Percentiles rank a stretch among this genome's conserved stretches.
These are phyloP conservation scores for Apiospora saccharicola DNA, from an alignment of 2,329 filamentous ascomycete species.

Conservation along the genomic window DNA sequence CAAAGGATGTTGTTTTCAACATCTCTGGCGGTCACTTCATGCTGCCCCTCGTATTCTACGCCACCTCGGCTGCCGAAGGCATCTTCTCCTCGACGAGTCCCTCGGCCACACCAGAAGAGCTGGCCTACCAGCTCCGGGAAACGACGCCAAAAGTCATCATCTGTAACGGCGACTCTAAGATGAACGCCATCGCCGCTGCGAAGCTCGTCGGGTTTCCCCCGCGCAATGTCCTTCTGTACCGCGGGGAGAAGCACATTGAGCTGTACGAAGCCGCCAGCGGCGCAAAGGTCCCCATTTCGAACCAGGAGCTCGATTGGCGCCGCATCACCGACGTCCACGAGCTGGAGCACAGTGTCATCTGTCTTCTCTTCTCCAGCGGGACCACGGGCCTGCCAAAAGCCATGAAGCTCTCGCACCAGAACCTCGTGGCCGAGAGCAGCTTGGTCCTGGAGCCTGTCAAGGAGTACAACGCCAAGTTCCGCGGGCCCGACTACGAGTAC, in stretches of 20 bases:
- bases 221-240: slow-evolving; percentile 59
- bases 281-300: slow-evolving; percentile 43
- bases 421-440: slow-evolving; percentile 49
- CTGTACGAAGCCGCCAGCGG: slow-evolving; percentile 41
- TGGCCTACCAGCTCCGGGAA: slow-evolving; percentile 47
- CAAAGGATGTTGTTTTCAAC: slow-evolving; percentile 37
- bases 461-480: slow-evolving; percentile 39
- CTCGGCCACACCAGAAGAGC: slow-evolving; percentile 35
- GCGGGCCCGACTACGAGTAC: slow-evolving; percentile 37
- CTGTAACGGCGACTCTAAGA: slow-evolving; percentile 56
- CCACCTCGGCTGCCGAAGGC: slow-evolving; percentile 35
- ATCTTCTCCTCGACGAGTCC: slow-evolving; percentile 38
- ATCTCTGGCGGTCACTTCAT: slow-evolving; percentile 37
- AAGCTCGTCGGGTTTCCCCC: slow-evolving; percentile 51
- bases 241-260: slow-evolving; percentile 43
- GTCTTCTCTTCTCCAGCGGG: slow-evolving; percentile 56
- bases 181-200: slow-evolving; percentile 57
- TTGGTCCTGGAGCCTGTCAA: slow-evolving; percentile 42
- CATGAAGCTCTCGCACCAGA: slow-evolving; percentile 53
- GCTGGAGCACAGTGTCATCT: slow-evolving; percentile 51
- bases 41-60: slow-evolving; percentile 38
- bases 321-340: slow-evolving; percentile 57
- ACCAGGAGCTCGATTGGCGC: slow-evolving; percentile 57
- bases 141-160: slow-evolving; percentile 49
- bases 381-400: slow-evolving; percentile 59